A percentile compares a stretch with the other conserved stretches of the same genome.
phyloP scores from a whole-genome alignment of 2,329 filamentous ascomycete genomes.

The Arthrinium puccinioides region DNA sequence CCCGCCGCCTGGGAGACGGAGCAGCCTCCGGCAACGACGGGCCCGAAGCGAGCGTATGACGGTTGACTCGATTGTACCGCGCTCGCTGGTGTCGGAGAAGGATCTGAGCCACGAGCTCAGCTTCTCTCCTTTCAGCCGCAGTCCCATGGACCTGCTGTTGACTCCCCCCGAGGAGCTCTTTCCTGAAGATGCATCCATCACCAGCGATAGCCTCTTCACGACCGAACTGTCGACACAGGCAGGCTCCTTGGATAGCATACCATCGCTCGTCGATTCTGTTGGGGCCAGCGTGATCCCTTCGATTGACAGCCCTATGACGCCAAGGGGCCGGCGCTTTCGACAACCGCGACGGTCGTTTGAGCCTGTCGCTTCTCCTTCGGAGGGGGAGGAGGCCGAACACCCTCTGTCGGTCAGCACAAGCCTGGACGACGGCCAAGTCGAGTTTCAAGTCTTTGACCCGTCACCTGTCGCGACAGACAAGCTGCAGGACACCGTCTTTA shows the following conservation, averaged over 20 bases:
- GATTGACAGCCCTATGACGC: slow-evolving; percentile 39
- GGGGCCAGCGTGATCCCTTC: slow-evolving; percentile 42
- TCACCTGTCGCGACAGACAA: slow-evolving; percentile 18
- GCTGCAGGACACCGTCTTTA: slow-evolving; percentile 24
- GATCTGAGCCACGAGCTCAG: slow-evolving; percentile 39
- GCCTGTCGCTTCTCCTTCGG: slow-evolving; percentile 47
- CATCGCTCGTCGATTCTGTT: slow-evolving; percentile 50
- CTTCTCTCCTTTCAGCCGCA: slow-evolving; percentile 38
- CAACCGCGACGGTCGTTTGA: slow-evolving; percentile 44
- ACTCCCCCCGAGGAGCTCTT: slow-evolving; percentile 52
- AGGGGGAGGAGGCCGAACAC: slow-evolving; percentile 38
- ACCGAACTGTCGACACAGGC: slow-evolving; percentile 48
- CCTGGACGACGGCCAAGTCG: slow-evolving; percentile 35
- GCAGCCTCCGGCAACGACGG: slow-evolving; percentile 21
- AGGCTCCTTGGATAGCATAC: slow-evolving; percentile 53
- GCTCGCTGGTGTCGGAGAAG: slow-evolving; percentile 49
- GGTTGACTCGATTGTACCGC: slow-evolving; percentile 47
- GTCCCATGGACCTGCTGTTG: slow-evolving; percentile 52
- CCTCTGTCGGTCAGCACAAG: slow-evolving; percentile 41
- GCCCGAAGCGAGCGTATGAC: slow-evolving; percentile 33
- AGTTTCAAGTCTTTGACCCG: slow-evolving; percentile 39
- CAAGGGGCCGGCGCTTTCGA: slow-evolving; percentile 32
- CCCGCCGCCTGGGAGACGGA: slow-evolving; percentile 36
- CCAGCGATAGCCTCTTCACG: slow-evolving; percentile 44
- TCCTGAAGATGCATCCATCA: slow-evolving; percentile 36